Evolutionary conservation across 257 asterid genomes (phyloP).

Genomic region (Nyctanthes arbortristis): DNA sequence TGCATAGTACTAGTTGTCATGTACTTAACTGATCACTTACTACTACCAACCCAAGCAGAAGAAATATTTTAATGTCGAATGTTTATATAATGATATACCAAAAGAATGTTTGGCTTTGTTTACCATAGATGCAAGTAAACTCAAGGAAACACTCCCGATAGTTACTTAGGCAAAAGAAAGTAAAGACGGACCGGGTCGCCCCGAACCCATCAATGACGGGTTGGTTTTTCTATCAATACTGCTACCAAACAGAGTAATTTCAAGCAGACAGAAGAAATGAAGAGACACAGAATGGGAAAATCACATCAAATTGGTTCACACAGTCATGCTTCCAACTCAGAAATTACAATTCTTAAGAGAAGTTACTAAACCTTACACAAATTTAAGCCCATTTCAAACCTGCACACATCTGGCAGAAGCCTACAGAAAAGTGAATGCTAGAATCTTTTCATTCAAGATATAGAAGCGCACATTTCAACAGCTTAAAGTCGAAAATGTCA

Average conservation of each 20-base stretch:
- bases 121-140: not conserved
- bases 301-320: conserved; percentile 2
- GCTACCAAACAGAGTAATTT: too few species aligned
- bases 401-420: not conserved
- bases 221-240: too few species aligned
- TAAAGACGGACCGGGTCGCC: too few species aligned
- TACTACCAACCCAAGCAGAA: conserved; percentile 6
- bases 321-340: conserved; percentile 1
- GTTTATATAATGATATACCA: not conserved
- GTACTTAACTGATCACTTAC: not conserved
- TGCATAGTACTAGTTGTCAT: not conserved
- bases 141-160: not conserved
- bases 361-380: not conserved
- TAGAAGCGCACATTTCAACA: not conserved
- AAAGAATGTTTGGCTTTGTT: not conserved
- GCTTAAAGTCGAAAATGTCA: not conserved
- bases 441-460: too few species aligned
- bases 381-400: conserved; percentile 2
- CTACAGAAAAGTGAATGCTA: too few species aligned
- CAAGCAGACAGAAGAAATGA: conserved; percentile 10
- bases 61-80: not conserved
- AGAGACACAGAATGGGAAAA: conserved; percentile 10
- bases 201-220: too few species aligned
- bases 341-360: conserved; percentile 13
- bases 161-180: too few species aligned